A percentile compares a stretch with the other conserved stretches of the same genome.
Conservation (phyloP, 495 filamentous ascomycete species). For the Trichocladium antarcticum region DNA sequence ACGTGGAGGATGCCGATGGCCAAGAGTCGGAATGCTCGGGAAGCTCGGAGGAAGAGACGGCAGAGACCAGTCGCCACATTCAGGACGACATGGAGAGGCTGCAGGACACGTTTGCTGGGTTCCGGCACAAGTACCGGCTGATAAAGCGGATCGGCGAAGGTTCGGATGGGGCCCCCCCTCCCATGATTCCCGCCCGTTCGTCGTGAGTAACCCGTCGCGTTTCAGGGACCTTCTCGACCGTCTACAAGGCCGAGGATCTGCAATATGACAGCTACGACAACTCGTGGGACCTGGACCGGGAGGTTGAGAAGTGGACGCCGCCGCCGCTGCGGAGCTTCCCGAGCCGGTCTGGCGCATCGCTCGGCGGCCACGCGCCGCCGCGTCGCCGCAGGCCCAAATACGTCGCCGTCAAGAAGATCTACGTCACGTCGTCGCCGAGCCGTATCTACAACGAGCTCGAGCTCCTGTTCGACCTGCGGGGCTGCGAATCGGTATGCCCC, state of each 20-base stretch:
- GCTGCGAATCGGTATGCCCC: slow-evolving; percentile 76
- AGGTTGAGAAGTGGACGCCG: slow-evolving; percentile 50
- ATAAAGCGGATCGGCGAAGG: slow-evolving; percentile 97
- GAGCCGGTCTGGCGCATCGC: slow-evolving; percentile 20
- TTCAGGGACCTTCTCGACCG: slow-evolving; percentile 91
- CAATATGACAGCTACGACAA: slow-evolving; percentile 74
- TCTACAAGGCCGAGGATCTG: slow-evolving; percentile 98
- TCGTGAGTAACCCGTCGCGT: background rate
- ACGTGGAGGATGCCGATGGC: slow-evolving; percentile 34
- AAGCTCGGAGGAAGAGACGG: slow-evolving; percentile 48
- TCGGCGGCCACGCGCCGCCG: slow-evolving; percentile 10
- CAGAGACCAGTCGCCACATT: slow-evolving; percentile 65
- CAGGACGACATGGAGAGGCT: slow-evolving; percentile 79
- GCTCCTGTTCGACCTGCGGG: slow-evolving; percentile 78
- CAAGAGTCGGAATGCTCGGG: slow-evolving; percentile 41
- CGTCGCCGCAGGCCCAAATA: slow-evolving; percentile 50
- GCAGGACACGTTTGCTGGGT: slow-evolving; percentile 69
- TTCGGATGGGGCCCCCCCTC: slow-evolving; percentile 28
- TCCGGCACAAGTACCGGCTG: slow-evolving; percentile 69
- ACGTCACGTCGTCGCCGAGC: slow-evolving; percentile 85
- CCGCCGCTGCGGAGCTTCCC: slow-evolving; percentile 42
- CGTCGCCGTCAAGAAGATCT: slow-evolving; percentile 98
- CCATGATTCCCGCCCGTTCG: background rate
- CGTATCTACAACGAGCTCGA: slow-evolving; percentile 97
- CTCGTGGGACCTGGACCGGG: slow-evolving; percentile 68